Evolutionary conservation across 1,139 yeast genomes (phyloP).

Genomic region (Candida sp.): DNA sequence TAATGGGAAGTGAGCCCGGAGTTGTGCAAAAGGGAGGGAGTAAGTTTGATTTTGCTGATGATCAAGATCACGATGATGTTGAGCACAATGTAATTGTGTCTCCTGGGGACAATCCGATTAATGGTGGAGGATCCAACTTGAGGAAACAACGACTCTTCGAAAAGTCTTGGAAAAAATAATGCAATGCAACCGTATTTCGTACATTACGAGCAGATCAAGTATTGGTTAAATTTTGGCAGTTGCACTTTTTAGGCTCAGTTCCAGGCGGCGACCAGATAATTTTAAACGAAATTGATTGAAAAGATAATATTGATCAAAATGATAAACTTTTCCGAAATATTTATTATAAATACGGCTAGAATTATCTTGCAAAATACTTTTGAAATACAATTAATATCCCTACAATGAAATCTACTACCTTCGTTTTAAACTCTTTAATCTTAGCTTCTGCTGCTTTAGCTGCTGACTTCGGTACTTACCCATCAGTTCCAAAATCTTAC

Average conservation of each 20-base stretch:
- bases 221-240: neutral
- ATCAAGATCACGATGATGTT: too few species aligned
- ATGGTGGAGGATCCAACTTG: too few species aligned
- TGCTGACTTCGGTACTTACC: constrained; percentile 25
- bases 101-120: too few species aligned
- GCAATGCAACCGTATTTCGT: neutral
- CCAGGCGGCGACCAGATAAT: neutral
- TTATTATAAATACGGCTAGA: neutral
- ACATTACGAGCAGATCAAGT: neutral
- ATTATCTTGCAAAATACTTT: too few species aligned
- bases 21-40: too few species aligned
- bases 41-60: too few species aligned
- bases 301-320: neutral
- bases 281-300: neutral
- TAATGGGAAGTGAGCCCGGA: too few species aligned
- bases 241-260: neutral
- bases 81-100: too few species aligned
- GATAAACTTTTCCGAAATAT: neutral
- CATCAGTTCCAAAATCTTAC: constrained; percentile 37
- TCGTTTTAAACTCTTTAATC: constrained; percentile 1
- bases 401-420: constrained; percentile 2
- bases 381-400: too few species aligned
- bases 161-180: too few species aligned
- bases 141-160: too few species aligned
- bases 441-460: constrained; percentile 4